Evolutionary conservation across 2,329 filamentous ascomycete species (phyloP).

Genomic region (Stylonectria norvegica): DNA sequence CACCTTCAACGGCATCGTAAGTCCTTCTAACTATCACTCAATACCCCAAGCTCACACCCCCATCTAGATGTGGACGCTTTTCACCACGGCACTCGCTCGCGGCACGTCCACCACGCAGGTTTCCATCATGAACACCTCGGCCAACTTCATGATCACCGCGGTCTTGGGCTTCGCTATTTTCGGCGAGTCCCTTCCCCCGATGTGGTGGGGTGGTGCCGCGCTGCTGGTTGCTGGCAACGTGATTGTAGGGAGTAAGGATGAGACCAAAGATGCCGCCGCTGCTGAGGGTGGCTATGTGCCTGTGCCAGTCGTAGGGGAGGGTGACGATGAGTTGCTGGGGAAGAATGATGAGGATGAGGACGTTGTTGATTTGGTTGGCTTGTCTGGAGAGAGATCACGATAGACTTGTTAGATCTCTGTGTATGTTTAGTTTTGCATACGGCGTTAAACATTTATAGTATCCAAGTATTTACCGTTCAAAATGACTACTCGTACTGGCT

Average conservation of each 20-base stretch:
- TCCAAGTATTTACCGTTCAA: too few species aligned
- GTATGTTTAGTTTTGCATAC: too few species aligned
- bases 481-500: too few species aligned
- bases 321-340: slow-evolving; percentile 15
- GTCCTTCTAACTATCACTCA: slow-evolving; percentile 20
- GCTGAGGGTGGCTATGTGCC: slow-evolving; percentile 29
- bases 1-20: slow-evolving; percentile 66
- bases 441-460: too few species aligned
- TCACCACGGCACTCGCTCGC: slow-evolving; percentile 72
- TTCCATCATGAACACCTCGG: slow-evolving; percentile 76
- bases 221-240: slow-evolving; percentile 74
- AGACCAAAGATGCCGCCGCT: slow-evolving; percentile 32
- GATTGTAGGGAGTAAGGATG: slow-evolving; percentile 69
- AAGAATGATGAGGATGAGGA: slow-evolving; percentile 34
- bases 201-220: slow-evolving; percentile 74
- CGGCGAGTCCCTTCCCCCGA: slow-evolving; percentile 63
- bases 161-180: slow-evolving; percentile 69
- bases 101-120: slow-evolving; percentile 76
- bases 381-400: slow-evolving; percentile 16
- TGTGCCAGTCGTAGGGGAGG: slow-evolving; percentile 25
- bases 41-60: slow-evolving; percentile 2
- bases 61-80: slow-evolving; percentile 73
- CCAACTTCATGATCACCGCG: slow-evolving; percentile 78
- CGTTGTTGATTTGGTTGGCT: slow-evolving; percentile 33
- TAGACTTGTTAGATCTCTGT: slow-evolving; percentile 12